Base-by-base conservation (phyloP, 257 asterid genomes). In the Penstemon barbatus region DNA sequence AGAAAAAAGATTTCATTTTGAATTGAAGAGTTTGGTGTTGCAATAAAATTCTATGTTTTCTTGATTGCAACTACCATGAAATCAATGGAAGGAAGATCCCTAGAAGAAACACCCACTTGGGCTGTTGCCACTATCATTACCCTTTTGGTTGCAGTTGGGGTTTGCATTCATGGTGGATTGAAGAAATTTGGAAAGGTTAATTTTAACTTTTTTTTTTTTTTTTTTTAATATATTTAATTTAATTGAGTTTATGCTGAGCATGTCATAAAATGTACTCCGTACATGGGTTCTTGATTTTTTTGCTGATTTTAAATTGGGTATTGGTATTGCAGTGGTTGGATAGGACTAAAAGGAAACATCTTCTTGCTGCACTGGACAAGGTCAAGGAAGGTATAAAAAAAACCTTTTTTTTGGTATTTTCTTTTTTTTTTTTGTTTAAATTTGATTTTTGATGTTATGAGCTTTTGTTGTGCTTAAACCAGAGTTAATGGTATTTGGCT, bases 401-500 rank as follows among this genome's bases (percentile, higher is more conserved):
- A 8, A 51, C 42, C 7, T 39, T 52, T 60, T 37, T 61, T 1
- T 41, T 63, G 36, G 41, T 15, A 12, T 63, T 66, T 38, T 4
- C 4, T 64, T 18, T 3, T 60, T 60, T 10, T 62, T 33, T 71
- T 61, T 52, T 49, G 40, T 70, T 45, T n/a, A 11, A n/a, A 19
- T 57, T 65, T 4, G n/a, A n/a, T 1, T 42, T 51, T 8, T 36
- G 19, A 5, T 3, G 68, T 50, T 50, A 18, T 13, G 61, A 56
- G 64, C 1, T 56, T 65, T 65, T 45, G 15, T 68, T 74, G 78
- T 50, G 49, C 68, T 39, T 64, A 64, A 77, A 79, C 5, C 94
- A 93, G 97, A 93, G 88, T 74, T 93, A 13, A 90, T 88, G 96
- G 82, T 93, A 43, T 93, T 93, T 79, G 99, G 96, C 66, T 87